Evolutionary conservation across 1,284 basidiomycete genomes (phyloP), one percentile per base, ranked within the genome.

Genomic region (Taiwanofungus camphoratus): DNA sequence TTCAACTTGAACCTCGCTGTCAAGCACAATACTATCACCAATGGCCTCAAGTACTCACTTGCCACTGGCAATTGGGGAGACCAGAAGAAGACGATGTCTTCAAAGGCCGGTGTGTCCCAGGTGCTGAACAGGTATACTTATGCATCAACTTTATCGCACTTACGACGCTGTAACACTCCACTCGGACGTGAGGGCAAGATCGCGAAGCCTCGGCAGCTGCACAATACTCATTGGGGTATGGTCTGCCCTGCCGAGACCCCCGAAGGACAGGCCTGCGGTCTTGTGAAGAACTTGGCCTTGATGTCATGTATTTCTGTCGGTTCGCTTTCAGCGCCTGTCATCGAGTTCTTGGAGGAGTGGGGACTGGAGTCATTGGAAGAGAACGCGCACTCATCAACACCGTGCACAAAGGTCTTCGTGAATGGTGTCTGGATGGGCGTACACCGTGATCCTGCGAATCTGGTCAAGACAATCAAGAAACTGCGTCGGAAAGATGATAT

Each of bases 181-280:
- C 84, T 99, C 41, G 96, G 96, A 45, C 86, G 96, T 53, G 96
- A 99, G 64, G 94, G 94, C 50, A 99, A 99, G 73, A 99, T 99
- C 46, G 95, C 96, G 41, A 99, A 99, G 65, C 96, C 96, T 41
- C 95, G 96, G 60, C 96, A 99, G 61, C 74, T 99, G 44, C 96
- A 99, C 68, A 99, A 99, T 63, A 98, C 96, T 2, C 95, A 99
- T 62, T 99, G 95, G 95, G 95, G 95, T 35, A 97, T 99, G 93
- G 95, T 99, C 9, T 97, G 93, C 61, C 96, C 95, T 32, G 96
- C 96, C 39, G 95, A 99, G 66, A 99, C 95, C 9, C 95, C 95
- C 5, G 95, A 99, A 84, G 95, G 95, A 44, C 95, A 99, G 65
- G 96, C 95, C 49, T 99, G 95, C 70, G 95, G 95, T 68, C 78